Percentiles rank a stretch among this genome's conserved stretches.
phyloP scores from a whole-genome alignment of 2,329 filamentous ascomycete species.

The Penicillium sp. region DNA sequence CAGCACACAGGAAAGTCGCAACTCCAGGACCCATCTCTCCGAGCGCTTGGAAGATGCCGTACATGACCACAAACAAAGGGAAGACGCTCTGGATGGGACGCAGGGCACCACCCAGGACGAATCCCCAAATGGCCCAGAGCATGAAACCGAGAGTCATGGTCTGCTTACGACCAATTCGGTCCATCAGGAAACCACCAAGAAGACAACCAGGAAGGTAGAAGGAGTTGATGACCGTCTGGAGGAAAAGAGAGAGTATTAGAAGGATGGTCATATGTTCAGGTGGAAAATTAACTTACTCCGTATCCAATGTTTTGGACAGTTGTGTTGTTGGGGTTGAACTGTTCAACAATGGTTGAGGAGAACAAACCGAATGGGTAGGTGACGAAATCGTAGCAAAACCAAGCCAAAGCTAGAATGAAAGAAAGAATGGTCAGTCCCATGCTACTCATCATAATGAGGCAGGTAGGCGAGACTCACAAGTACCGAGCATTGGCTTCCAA shows the following conservation, averaged over 20 bases:
- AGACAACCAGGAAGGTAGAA: constrained; percentile 59
- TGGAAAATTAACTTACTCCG: constrained; percentile 21
- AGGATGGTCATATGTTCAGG: constrained; percentile 32
- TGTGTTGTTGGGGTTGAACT: constrained; percentile 50
- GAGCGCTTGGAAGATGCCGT: constrained; percentile 57
- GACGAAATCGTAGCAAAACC: constrained; percentile 63
- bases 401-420: constrained; percentile 45
- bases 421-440: not conserved
- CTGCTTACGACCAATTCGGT: constrained; percentile 57
- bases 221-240: constrained; percentile 56
- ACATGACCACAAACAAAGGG: constrained; percentile 59
- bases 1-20: constrained; percentile 45
- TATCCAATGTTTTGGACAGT: constrained; percentile 43
- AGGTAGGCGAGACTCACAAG: constrained; percentile 34
- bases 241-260: constrained; percentile 18
- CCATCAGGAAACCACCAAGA: constrained; percentile 56
- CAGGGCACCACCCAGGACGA: constrained; percentile 58
- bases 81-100: constrained; percentile 54
- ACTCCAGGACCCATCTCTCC: constrained; percentile 60
- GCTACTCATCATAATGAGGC: no score
- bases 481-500: constrained; percentile 57
- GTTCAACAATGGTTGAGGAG: constrained; percentile 58
- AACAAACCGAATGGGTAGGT: constrained; percentile 63
- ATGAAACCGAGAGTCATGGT: constrained; percentile 60
- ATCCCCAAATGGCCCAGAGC: constrained; percentile 54